phyloP scores from a whole-genome alignment of 2,329 filamentous ascomycete species.

The Didymella sp. region DNA sequence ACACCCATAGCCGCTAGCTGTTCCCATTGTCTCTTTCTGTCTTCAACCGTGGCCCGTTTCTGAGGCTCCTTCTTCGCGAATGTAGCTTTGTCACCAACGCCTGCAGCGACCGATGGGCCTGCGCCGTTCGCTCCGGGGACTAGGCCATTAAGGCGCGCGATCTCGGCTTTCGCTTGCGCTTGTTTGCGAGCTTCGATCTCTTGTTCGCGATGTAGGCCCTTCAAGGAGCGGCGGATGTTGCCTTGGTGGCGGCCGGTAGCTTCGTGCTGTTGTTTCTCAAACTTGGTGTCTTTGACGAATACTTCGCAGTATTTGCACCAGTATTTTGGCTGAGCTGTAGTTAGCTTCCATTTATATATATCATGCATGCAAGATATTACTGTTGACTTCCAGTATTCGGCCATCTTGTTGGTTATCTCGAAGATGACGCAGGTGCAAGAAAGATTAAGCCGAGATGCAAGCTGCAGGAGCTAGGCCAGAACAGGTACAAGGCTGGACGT shows the following conservation, averaged over 20 bases:
- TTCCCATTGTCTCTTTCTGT: conserved; percentile 82
- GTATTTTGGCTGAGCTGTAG: conserved; percentile 71
- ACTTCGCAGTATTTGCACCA: conserved; percentile 97
- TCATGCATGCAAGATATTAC: conserved; percentile 50
- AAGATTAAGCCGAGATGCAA: conserved; percentile 13
- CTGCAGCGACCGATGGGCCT: conserved; percentile 42
- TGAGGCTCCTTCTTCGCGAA: conserved; percentile 45
- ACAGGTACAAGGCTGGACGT: conserved; percentile 11
- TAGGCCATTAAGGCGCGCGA: conserved; percentile 83
- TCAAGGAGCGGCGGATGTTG: conserved; percentile 85
- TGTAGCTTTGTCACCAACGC: conserved; percentile 29
- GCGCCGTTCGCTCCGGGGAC: conserved; percentile 58
- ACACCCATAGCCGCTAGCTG: conserved; percentile 90
- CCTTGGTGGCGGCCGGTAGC: conserved; percentile 83
- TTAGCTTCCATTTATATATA: conserved; percentile 13
- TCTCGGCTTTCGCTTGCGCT: conserved; percentile 81
- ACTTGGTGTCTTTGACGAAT: conserved; percentile 89
- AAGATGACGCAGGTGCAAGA: conserved; percentile 17
- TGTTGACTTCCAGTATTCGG: conserved; percentile 98
- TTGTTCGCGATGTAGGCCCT: conserved; percentile 84
- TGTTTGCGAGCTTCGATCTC: conserved; percentile 82
- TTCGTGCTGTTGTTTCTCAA: conserved; percentile 90
- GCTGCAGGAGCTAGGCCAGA: conserved; percentile 13
- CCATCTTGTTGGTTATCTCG: conserved; percentile 64
- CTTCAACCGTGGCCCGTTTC: conserved; percentile 63